A percentile compares a stretch with the other conserved stretches of the same genome.
Conservation (phyloP, 768 basidiomycete species). For the Boletus rubroflammeus region DNA sequence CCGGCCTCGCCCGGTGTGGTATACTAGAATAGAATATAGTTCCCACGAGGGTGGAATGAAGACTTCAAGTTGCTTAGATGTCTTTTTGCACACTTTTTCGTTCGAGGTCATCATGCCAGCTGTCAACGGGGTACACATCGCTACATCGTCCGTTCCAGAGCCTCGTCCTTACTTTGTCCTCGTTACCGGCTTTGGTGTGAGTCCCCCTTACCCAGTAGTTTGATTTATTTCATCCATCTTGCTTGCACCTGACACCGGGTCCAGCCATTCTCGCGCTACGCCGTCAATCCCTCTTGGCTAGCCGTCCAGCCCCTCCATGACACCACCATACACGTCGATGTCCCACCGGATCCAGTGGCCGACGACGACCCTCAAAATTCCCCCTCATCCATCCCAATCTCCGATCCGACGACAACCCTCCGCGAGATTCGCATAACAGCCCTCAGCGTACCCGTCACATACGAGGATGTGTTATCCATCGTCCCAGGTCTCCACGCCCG, state of each 20-base stretch:
- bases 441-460: slow-evolving; percentile 55
- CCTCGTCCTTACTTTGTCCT: slow-evolving; percentile 43
- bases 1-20: slow-evolving; percentile 12
- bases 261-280: slow-evolving; percentile 55
- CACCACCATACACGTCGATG: slow-evolving; percentile 42
- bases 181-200: slow-evolving; percentile 53
- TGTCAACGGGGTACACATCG: slow-evolving; percentile 18
- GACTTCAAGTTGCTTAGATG: no score
- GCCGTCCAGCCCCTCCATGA: slow-evolving; percentile 64
- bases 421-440: slow-evolving; percentile 58
- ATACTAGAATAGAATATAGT: background rate
- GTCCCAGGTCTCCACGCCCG: slow-evolving; percentile 59
- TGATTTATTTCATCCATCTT: slow-evolving; percentile 20
- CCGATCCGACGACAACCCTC: slow-evolving; percentile 9
- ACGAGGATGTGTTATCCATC: slow-evolving; percentile 51
- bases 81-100: background rate
- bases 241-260: slow-evolving; percentile 19
- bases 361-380: slow-evolving; percentile 15
- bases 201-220: slow-evolving; percentile 29
- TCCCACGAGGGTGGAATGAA: background rate
- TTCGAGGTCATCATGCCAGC: slow-evolving; percentile 28
- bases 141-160: slow-evolving; percentile 16
- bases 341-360: slow-evolving; percentile 22
- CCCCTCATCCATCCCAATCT: background rate
- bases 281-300: slow-evolving; percentile 69